Evolutionary conservation across 2,329 filamentous ascomycete genomes (phyloP), one percentile per base, ranked within the genome.

Genomic region (Sarocladium brachiariae): DNA sequence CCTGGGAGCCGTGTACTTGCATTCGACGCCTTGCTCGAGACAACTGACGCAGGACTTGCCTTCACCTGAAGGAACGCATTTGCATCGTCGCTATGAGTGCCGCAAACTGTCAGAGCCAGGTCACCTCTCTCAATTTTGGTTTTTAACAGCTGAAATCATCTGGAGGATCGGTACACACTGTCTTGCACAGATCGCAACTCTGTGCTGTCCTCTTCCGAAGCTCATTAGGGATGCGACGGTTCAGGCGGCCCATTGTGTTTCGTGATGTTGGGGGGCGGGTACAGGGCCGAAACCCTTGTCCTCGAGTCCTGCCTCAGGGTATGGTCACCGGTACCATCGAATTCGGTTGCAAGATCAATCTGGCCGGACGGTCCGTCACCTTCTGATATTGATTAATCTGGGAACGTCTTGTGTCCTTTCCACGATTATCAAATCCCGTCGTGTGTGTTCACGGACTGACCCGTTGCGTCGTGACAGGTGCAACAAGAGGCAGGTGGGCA

Each of bases 161-260:
- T n/a, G n/a, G n/a, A n/a, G n/a, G n/a, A 38, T 25, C 11, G 24
- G 21, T 5, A 49, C 56, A 51, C 55, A 61, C 64, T 59, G 65
- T 66, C 27, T 62, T 57, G 54, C 64, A 69, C 14, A 64, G 59
- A 52, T 68, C 66, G 50, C 67, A 68, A 50, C 64, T 67, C 48
- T 66, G 65, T 4, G 61, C 59, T 30, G 61, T 63, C 24, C 66
- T 58, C 51, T 69, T 68, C 39, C 65, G 60, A 31, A 62, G 60
- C 49, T 66, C 60, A 38, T 66, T 62, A 10, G 66, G 66, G 24
- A 68, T 64, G 18, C 65, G 63, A 23, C 66, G 56, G 19, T 49
- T 49, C 11, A 49, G 33, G 25, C 46, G 30, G 10, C 46, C 46
- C 46, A 49, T 49, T 35, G 21, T 47, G 25, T 5, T 9, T 7